Evolutionary conservation across 768 basidiomycete species (phyloP), one percentile per base, ranked within the genome.

Genomic region (Chalciporus chontae): DNA sequence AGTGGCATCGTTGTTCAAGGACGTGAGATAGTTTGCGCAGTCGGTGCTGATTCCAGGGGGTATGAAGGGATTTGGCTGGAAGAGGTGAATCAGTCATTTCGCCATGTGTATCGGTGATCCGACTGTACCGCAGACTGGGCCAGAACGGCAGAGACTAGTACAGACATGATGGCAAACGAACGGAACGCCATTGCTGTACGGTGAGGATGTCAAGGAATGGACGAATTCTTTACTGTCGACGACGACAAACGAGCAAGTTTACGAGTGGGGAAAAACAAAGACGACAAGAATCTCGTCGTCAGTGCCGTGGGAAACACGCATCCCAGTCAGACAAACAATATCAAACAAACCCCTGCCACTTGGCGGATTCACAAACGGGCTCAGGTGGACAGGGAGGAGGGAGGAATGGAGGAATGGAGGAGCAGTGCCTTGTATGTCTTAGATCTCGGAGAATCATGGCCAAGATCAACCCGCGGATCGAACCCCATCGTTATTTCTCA

Each of bases 21-120:
- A 52, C 4, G 51, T 69, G 56, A 94, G 76, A 75, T 82, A 95
- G 4, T 61, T 51, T 17, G 64, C 49, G 75, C 90, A 92, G 17
- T 56, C 34, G 1, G 54, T 1, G 61, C 77, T 80, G 60, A 92
- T 81, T 46, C 72, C 78, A 13, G 79, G 50, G n/a, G 92, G 91
- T 64, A 94, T 84, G 58, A 83, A 71, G 10, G 81, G 68, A 62
- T 73, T 75, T 29, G 67, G 53, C 42, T 73, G 62, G 34, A 44
- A 19, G n/a, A 21, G 4, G 49, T 15, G 59, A n/a, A 50, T 59
- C 58, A 59, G 40, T 3, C 26, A 1, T 26, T 17, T 15, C 18
- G 8, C n/a, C 2, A 32, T 17, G 14, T 17, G 40, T 7, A 4
- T 1, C 5, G n/a, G 2, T 10, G 36, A 8, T 19, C 5, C 5